phyloP scores from a whole-genome alignment of 352 stramenopile species.

The Lagenidium giganteum region DNA sequence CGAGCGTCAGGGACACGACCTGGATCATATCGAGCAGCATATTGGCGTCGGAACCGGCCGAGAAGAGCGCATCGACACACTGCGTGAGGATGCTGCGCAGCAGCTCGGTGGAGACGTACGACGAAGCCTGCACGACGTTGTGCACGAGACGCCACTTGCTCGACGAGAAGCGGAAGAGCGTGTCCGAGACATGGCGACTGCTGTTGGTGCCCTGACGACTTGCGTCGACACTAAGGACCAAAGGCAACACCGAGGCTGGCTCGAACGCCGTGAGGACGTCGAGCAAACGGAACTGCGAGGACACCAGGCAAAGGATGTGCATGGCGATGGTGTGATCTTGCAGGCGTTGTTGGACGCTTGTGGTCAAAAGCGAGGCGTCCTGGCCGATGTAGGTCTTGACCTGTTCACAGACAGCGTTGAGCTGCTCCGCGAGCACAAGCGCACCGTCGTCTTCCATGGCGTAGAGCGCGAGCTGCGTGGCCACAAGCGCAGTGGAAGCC shows the following conservation, averaged over 20 bases:
- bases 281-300: conserved; percentile 7
- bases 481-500: conserved; percentile 2
- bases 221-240: conserved; percentile 7
- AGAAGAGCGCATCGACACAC: conserved; percentile 45
- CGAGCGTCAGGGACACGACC: conserved; percentile 48
- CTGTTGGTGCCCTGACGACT: conserved; percentile 13
- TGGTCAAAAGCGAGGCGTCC: background rate
- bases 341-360: too few species aligned
- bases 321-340: conserved; percentile 13
- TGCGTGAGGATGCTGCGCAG: conserved; percentile 30
- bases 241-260: conserved; percentile 4
- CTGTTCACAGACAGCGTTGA: conserved; percentile 10
- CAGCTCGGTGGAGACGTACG: conserved; percentile 37
- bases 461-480: conserved; percentile 14
- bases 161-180: conserved; percentile 28
- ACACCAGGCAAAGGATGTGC: conserved; percentile 13
- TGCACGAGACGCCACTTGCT: conserved; percentile 59
- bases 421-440: conserved; percentile 5
- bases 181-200: conserved; percentile 15
- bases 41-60: conserved; percentile 43
- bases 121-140: conserved; percentile 37
- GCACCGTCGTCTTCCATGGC: conserved; percentile 15
- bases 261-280: conserved; percentile 15
- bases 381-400: conserved; percentile 4
- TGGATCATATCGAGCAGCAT: conserved; percentile 66